Percentiles rank a stretch among this genome's conserved stretches.
Evolutionary conservation across 2,329 filamentous ascomycete species (phyloP).

Genomic region (Clarireedia hainanense): DNA sequence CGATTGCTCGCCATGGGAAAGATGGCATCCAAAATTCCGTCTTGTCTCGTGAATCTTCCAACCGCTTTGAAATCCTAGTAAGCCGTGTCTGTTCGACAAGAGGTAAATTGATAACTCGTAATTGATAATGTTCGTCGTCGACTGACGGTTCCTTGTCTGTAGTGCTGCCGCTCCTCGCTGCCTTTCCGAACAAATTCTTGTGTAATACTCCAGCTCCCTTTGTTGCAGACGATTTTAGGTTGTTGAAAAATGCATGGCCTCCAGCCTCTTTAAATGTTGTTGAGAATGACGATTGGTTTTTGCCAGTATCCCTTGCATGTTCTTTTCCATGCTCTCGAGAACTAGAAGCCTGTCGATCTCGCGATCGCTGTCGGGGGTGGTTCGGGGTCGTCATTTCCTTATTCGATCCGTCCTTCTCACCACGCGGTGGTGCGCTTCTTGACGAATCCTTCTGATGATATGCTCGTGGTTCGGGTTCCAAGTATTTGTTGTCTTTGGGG

Average conservation of each 20-base stretch:
- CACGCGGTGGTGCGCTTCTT: slow-evolving; percentile 48
- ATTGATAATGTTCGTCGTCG: slow-evolving; percentile 76
- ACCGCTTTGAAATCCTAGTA: slow-evolving; percentile 81
- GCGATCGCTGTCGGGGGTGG: slow-evolving; percentile 60
- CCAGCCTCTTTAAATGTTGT: slow-evolving; percentile 52
- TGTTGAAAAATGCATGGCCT: slow-evolving; percentile 60
- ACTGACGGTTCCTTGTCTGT: slow-evolving; percentile 56
- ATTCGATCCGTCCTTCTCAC: slow-evolving; percentile 52
- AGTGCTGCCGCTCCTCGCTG: slow-evolving; percentile 61
- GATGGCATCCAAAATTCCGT: slow-evolving; percentile 99
- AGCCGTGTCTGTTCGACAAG: slow-evolving; percentile 83
- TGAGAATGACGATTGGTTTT: slow-evolving; percentile 30
- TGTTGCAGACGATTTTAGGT: slow-evolving; percentile 63
- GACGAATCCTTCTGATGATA: slow-evolving; percentile 33
- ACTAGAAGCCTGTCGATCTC: slow-evolving; percentile 49
- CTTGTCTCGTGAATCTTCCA: slow-evolving; percentile 86
- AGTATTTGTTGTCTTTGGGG: slow-evolving; percentile 6
- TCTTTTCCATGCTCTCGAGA: slow-evolving; percentile 32
- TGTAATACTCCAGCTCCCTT: slow-evolving; percentile 75
- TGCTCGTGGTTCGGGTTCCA: slow-evolving; percentile 23
- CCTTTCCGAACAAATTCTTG: slow-evolving; percentile 76
- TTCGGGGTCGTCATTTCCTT: slow-evolving; percentile 56
- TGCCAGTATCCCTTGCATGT: slow-evolving; percentile 16
- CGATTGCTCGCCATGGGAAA: slow-evolving; percentile 89
- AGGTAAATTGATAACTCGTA: slow-evolving; percentile 79